These are phyloP conservation scores for Solioccasus polychromus DNA, from an alignment of 768 basidiomycete genomes.

Conservation along the genomic window DNA sequence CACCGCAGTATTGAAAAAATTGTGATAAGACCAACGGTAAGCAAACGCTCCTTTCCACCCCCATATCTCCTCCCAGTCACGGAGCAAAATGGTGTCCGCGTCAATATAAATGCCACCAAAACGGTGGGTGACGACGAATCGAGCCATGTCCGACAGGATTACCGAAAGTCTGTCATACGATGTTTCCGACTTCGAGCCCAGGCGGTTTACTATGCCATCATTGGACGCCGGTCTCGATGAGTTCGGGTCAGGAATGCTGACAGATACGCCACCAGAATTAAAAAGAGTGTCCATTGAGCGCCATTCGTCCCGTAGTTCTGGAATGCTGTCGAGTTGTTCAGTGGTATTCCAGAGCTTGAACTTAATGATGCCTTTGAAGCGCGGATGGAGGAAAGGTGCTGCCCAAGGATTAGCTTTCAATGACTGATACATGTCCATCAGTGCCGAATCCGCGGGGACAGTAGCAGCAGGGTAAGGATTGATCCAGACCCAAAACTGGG, in stretches of 20 bases:
- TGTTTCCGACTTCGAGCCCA: constrained; percentile 83
- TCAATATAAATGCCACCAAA: constrained; percentile 97
- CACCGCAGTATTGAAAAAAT: constrained; percentile 96
- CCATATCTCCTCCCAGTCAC: constrained; percentile 99
- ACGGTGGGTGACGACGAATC: constrained; percentile 92
- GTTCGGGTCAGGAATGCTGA: constrained; percentile 62
- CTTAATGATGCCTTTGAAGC: constrained; percentile 88
- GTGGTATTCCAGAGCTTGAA: constrained; percentile 99
- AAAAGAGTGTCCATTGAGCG: constrained; percentile 76
- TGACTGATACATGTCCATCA: constrained; percentile 77
- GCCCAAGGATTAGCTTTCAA: constrained; percentile 90
- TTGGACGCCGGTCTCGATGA: constrained; percentile 36
- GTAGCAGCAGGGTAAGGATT: constrained; percentile 95
- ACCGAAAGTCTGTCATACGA: constrained; percentile 92
- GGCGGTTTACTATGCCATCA: constrained; percentile 68
- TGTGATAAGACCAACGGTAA: constrained; percentile 90
- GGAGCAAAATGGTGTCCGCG: constrained; percentile 91
- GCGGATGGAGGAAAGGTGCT: constrained; percentile 87
- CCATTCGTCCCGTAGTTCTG: constrained; percentile 91
- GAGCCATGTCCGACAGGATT: constrained; percentile 94
- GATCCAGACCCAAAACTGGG: constrained; percentile 98
- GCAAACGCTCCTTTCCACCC: constrained; percentile 98
- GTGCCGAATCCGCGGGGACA: constrained; percentile 79
- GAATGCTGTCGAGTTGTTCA: constrained; percentile 88
- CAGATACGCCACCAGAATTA: constrained; percentile 80